A percentile compares a stretch with the other conserved stretches of the same genome.
Conservation (phyloP, 371 early-diverging fungal species). For the Actinomucor elegans region DNA sequence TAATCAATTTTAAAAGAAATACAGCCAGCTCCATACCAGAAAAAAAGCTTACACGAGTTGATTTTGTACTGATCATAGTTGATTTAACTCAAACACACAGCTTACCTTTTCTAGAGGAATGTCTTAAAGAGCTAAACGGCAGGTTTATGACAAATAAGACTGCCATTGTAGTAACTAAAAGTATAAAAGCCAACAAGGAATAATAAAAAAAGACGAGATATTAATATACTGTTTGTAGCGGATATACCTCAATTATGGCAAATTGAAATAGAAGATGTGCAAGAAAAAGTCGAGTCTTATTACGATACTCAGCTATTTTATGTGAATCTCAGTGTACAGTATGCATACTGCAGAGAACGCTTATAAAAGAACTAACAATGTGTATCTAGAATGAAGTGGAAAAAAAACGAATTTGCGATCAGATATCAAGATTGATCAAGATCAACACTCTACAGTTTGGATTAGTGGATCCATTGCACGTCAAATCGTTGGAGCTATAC, state of each 20-base stretch:
- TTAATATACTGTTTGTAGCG: conserved; percentile 3
- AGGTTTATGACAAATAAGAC: conserved; percentile 20
- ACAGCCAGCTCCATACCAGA: conserved; percentile 19
- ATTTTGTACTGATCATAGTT: conserved; percentile 30
- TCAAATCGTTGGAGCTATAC: neutral
- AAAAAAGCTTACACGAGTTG: conserved; percentile 10
- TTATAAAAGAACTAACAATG: too few relatives aligned
- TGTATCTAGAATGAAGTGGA: conserved; percentile 5
- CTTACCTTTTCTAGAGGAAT: conserved; percentile 5
- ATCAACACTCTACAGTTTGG: conserved; percentile 12
- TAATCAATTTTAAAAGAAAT: too few relatives aligned
- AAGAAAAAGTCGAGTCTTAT: neutral
- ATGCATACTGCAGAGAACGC: too few relatives aligned
- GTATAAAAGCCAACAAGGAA: conserved; percentile 14
- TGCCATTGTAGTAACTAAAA: conserved; percentile 34
- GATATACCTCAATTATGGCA: conserved; percentile 16
- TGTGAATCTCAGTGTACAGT: conserved; percentile 24
- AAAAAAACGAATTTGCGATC: neutral
- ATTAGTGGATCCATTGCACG: neutral
- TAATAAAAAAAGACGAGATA: neutral
- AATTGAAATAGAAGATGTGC: conserved; percentile 16
- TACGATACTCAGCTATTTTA: conserved; percentile 21
- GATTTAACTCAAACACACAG: conserved; percentile 33
- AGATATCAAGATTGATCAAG: conserved; percentile 13
- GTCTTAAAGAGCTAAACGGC: conserved; percentile 12